A percentile compares a stretch with the other conserved stretches of the same genome.
Conservation (phyloP, 2,329 filamentous ascomycete species). For the Sarocladium oryzae region DNA sequence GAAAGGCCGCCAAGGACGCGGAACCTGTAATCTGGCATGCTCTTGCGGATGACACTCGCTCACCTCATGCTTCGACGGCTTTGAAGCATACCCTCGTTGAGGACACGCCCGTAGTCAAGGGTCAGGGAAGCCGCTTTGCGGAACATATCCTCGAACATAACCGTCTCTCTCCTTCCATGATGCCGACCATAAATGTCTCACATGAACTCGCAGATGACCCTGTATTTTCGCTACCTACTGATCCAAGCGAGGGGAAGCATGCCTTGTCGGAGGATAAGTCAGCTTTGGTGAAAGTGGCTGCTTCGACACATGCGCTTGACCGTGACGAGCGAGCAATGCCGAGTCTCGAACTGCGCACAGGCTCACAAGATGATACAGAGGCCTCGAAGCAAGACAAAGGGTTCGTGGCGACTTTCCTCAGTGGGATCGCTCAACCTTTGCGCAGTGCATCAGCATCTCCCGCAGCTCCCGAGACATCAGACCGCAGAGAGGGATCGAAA, state of each 20-base stretch:
- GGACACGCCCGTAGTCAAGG: background rate
- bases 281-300: background rate
- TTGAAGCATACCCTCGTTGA: background rate
- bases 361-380: background rate
- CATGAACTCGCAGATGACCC: conserved; percentile 2
- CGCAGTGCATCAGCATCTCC: background rate
- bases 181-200: background rate
- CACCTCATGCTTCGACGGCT: background rate
- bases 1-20: background rate
- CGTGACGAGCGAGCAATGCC: background rate
- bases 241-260: background rate
- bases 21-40: background rate
- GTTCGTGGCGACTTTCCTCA: conserved; percentile 4
- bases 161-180: background rate
- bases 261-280: background rate
- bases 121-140: conserved; percentile 2
- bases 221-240: background rate
- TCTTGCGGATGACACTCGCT: background rate
- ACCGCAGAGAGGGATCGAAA: background rate
- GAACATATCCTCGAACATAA: conserved; percentile 10
- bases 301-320: background rate
- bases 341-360: background rate
- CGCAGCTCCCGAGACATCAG: background rate
- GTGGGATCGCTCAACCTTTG: background rate
- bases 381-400: background rate